Evolutionary conservation across 331 rosid species (phyloP), one percentile per base, ranked within the genome.

Genomic region (Erythrophleum ivorense): DNA sequence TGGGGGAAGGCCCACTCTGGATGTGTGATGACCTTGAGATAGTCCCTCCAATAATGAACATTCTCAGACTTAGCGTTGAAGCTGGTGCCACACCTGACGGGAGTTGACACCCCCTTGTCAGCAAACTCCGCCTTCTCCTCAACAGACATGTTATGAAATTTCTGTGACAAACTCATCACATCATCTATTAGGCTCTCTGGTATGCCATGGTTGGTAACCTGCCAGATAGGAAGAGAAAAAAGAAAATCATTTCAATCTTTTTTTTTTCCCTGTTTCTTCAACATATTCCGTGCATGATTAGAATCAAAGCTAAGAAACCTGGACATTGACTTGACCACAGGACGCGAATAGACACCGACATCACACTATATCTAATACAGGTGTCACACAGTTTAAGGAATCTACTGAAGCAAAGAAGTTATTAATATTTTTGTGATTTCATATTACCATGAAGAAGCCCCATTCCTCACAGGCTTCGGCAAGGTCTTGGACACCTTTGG

Each of bases 11-110:
- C 89, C 84, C 90, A 92, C 0, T 88, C 77, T 0, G 96, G 97
- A 70, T 87, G 86, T 6, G 89, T 88, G 55, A 88, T 10, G 52
- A 88, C 79, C 78, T 94, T 94, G 53, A 94, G 85, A 77, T 79
- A 94, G 79, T 94, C 98, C 76, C 98, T 92, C 98, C 98, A 92
- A 29, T 87, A 90, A 7, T 81, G 62, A 29, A 86, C 88, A 16
- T 84, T 82, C 18, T 94, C 94, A 6, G 75, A 33, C 7, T 91
- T 81, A 50, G 85, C 71, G 79, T 90, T 88, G 89, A 89, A 88
- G 87, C 97, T 92, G 48, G 94, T 94, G 0, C 97, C 97, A 53
- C 76, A 92, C 66, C 91, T 87, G 9, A 94, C 82, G 8, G 97
- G 88, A n/a, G 88, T 92, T 71, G 80, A 63, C 15, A 85, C 84